phyloP scores from a whole-genome alignment of 2,329 filamentous ascomycete species.

The Passalora sequoiae region DNA sequence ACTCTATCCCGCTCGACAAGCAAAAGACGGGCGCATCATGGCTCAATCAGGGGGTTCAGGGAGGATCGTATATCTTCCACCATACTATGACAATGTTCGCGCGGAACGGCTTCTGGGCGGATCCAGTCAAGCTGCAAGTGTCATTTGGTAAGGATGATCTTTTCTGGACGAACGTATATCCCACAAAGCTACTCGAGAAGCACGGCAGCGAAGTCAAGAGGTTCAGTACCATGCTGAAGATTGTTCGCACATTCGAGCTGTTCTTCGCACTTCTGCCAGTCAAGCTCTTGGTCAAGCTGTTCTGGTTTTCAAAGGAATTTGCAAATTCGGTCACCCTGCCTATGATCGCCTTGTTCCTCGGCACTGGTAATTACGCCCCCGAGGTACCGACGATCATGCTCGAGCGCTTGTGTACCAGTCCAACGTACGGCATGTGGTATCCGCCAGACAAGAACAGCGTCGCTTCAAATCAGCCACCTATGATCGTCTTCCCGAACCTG shows the following conservation, averaged over 20 bases:
- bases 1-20: conserved; percentile 53
- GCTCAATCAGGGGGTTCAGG: conserved; percentile 61
- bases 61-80: conserved; percentile 61
- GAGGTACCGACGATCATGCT: conserved; percentile 66
- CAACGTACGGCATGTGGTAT: conserved; percentile 58
- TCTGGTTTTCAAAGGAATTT: conserved; percentile 65
- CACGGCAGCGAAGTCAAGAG: conserved; percentile 53
- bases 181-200: conserved; percentile 52
- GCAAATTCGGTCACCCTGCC: conserved; percentile 66
- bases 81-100: conserved; percentile 63
- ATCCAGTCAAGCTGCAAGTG: conserved; percentile 57
- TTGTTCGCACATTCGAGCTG: conserved; percentile 57
- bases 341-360: conserved; percentile 67
- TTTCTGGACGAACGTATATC: conserved; percentile 64
- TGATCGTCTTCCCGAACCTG: conserved; percentile 60
- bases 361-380: conserved; percentile 69
- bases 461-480: conserved; percentile 49
- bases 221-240: conserved; percentile 51
- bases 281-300: conserved; percentile 60
- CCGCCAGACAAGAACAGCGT: conserved; percentile 45
- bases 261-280: conserved; percentile 58
- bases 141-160: conserved; percentile 59
- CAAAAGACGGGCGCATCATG: conserved; percentile 53
- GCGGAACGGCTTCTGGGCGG: conserved; percentile 51
- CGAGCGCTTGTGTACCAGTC: conserved; percentile 47